Conservation (phyloP, 305 asterid genomes). For the Striga hermonthica region DNA sequence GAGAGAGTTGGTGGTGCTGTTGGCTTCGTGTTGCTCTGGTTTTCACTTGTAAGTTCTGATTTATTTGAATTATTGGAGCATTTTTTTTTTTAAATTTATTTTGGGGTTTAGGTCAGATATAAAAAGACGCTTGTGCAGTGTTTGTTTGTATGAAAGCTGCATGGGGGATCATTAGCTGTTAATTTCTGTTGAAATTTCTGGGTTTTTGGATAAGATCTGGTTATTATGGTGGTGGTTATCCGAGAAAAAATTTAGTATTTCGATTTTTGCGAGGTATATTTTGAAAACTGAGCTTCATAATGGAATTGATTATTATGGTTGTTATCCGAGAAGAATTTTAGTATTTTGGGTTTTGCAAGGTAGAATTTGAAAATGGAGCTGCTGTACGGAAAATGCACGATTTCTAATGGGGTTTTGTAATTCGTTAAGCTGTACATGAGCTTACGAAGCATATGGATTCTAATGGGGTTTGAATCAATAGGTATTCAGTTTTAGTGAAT, state of each 20-base stretch:
- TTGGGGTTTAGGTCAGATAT: constrained; percentile 3
- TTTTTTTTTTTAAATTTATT: neutral
- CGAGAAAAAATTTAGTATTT: neutral
- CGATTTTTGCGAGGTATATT: constrained; percentile 11
- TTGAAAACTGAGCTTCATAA: constrained; percentile 6
- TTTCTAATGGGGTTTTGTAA: constrained; percentile 22
- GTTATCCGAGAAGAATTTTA: neutral
- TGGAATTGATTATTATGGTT: constrained; percentile 28
- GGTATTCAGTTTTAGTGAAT: no score
- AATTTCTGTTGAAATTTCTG: constrained; percentile 2
- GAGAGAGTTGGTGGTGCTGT: constrained; percentile 33
- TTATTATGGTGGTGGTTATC: neutral
- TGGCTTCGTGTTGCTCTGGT: constrained; percentile 29
- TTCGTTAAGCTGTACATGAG: neutral
- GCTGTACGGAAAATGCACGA: neutral
- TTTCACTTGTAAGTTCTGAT: constrained; percentile 37
- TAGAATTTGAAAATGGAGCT: constrained; percentile 16
- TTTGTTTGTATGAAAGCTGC: constrained; percentile 11
- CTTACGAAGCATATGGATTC: neutral
- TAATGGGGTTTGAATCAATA: no score
- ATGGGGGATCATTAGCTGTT: neutral
- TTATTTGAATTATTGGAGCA: constrained; percentile 17
- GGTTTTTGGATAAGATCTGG: constrained; percentile 27
- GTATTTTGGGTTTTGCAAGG: constrained; percentile 4
- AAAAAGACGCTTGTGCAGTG: neutral